Conservation (phyloP, 352 stramenopile species). For the Pythium volutum region DNA sequence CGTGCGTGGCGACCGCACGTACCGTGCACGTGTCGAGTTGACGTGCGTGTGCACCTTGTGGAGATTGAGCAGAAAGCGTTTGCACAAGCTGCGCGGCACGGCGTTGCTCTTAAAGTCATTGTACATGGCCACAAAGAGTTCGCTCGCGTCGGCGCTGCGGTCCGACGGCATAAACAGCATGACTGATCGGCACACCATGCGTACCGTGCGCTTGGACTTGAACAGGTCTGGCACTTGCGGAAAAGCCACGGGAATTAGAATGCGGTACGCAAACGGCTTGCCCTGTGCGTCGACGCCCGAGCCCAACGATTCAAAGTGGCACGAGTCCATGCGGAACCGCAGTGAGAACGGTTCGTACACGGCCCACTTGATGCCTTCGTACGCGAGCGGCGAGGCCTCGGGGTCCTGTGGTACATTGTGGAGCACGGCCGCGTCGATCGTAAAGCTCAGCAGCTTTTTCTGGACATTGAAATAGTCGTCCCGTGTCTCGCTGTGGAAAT, state of each 20-base stretch:
- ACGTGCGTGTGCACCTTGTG: slow-evolving; percentile 9
- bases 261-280: slow-evolving; percentile 16
- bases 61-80: slow-evolving; percentile 18
- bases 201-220: slow-evolving; percentile 21
- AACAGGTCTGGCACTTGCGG: slow-evolving; percentile 17
- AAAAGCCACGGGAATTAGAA: slow-evolving; percentile 6
- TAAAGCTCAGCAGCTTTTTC: slow-evolving; percentile 19
- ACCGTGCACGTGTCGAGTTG: neutral
- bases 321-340: slow-evolving; percentile 22
- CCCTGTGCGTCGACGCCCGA: slow-evolving; percentile 13
- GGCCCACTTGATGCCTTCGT: slow-evolving; percentile 25
- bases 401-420: slow-evolving; percentile 7
- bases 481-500: slow-evolving; percentile 18
- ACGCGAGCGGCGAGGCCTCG: neutral
- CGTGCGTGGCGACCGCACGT: neutral
- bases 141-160: slow-evolving; percentile 4
- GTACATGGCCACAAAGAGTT: slow-evolving; percentile 26
- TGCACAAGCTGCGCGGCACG: slow-evolving; percentile 22
- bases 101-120: slow-evolving; percentile 19
- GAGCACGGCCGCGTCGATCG: slow-evolving; percentile 15
- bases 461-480: slow-evolving; percentile 21
- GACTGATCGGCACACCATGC: slow-evolving; percentile 9
- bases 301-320: slow-evolving; percentile 17
- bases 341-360: slow-evolving; percentile 21
- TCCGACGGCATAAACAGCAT: slow-evolving; percentile 15